Conservation (phyloP, 305 asterid species). For the Fraxinus paxiana region DNA sequence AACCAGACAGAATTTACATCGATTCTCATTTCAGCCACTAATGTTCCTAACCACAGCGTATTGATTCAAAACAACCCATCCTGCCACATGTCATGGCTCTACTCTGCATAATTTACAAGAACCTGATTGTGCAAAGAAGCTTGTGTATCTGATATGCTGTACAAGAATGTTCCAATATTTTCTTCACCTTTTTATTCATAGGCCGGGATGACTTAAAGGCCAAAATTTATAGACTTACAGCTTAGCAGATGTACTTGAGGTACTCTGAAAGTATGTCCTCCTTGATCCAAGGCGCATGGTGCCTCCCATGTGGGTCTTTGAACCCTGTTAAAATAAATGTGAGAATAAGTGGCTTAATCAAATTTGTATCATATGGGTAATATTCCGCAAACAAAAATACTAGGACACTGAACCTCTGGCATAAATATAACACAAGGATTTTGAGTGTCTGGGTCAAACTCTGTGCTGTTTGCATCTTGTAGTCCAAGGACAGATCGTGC, state of each 20-base stretch:
- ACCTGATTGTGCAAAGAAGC: background rate
- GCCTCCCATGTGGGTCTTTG: constrained; percentile 96
- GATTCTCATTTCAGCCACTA: background rate
- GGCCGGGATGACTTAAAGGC: background rate
- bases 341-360: background rate
- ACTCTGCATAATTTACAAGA: background rate
- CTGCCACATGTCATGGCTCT: background rate
- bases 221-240: constrained; percentile 51
- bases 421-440: constrained; percentile 80
- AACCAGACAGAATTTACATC: background rate
- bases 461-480: constrained; percentile 78
- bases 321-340: constrained; percentile 50
- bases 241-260: constrained; percentile 58
- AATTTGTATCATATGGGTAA: background rate
- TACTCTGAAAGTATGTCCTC: constrained; percentile 71
- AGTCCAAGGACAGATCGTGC: constrained; percentile 77
- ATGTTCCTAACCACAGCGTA: background rate
- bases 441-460: constrained; percentile 61
- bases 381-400: constrained; percentile 14
- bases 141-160: background rate
- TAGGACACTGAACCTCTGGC: constrained; percentile 68
- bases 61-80: background rate
- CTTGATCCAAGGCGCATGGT: constrained; percentile 98
- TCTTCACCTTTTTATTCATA: background rate
- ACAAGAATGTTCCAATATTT: background rate